Evolutionary conservation across 2,329 filamentous ascomycete genomes (phyloP).

Genomic region (Talaromyces sp.): DNA sequence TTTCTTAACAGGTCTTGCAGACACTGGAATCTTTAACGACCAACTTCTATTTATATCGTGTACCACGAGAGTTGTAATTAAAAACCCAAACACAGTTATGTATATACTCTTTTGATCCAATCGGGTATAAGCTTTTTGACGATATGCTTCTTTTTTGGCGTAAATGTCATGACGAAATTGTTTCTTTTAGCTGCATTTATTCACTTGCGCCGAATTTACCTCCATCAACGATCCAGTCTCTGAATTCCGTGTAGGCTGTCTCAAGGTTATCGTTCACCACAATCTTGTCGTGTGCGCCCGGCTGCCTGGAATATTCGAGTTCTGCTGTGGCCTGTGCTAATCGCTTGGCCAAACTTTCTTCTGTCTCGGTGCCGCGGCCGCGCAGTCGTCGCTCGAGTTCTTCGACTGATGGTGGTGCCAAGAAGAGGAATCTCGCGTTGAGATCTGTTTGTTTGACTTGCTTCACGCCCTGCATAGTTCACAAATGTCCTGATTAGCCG

Average conservation of each 20-base stretch:
- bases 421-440: slow-evolving; percentile 75
- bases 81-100: not conserved
- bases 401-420: slow-evolving; percentile 70
- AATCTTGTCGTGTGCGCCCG: slow-evolving; percentile 61
- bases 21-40: not conserved
- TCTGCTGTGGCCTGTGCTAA: slow-evolving; percentile 68
- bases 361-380: slow-evolving; percentile 71
- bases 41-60: not conserved
- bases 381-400: slow-evolving; percentile 69
- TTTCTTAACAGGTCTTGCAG: not conserved
- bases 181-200: not conserved
- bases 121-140: not conserved
- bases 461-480: slow-evolving; percentile 65
- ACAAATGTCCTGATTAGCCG: not conserved
- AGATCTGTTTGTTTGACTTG: slow-evolving; percentile 76
- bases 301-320: slow-evolving; percentile 65
- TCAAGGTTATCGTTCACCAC: slow-evolving; percentile 64
- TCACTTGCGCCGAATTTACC: slow-evolving; percentile 11
- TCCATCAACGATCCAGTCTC: slow-evolving; percentile 21
- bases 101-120: not conserved
- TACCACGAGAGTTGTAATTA: not conserved
- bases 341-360: slow-evolving; percentile 65
- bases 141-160: not conserved
- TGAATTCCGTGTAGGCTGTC: slow-evolving; percentile 51
- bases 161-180: no score